Evolutionary conservation across 192 early-diverging fungal species (phyloP).

Genomic region (Powellomyces hirtus): DNA sequence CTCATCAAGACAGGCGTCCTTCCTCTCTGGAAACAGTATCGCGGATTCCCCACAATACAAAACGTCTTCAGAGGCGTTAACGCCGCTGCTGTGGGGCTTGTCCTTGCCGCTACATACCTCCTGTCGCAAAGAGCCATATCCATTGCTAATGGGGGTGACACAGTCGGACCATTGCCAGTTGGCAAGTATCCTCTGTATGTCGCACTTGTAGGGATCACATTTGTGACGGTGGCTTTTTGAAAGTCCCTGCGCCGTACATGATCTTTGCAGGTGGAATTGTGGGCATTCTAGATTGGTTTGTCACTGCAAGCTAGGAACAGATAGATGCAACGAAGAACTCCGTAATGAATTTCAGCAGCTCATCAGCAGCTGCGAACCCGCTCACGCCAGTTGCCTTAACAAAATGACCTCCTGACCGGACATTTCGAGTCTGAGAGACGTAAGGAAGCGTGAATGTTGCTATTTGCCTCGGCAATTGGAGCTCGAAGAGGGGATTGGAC

Average conservation of each 20-base stretch:
- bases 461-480: too few species aligned
- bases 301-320: neutral
- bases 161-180: constrained; percentile 1
- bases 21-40: constrained; percentile 59
- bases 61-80: constrained; percentile 59
- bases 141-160: neutral
- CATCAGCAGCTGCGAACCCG: too few species aligned
- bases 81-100: constrained; percentile 61
- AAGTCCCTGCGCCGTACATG: constrained; percentile 19
- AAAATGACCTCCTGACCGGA: too few species aligned
- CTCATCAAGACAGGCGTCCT: constrained; percentile 56
- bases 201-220: constrained; percentile 12
- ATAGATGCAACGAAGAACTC: too few species aligned
- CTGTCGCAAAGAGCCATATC: constrained; percentile 45
- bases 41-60: constrained; percentile 39
- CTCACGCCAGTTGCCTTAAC: too few species aligned
- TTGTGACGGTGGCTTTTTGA: constrained; percentile 34
- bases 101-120: constrained; percentile 62
- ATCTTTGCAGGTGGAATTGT: constrained; percentile 26
- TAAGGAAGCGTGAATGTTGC: too few species aligned
- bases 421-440: too few species aligned
- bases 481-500: too few species aligned
- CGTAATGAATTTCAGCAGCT: too few species aligned
- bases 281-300: constrained; percentile 9
- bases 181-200: constrained; percentile 32